Percentiles rank a stretch among this genome's conserved stretches.
Conservation (phyloP, 352 stramenopile genomes). For the Globisporangium sylvaticum region DNA sequence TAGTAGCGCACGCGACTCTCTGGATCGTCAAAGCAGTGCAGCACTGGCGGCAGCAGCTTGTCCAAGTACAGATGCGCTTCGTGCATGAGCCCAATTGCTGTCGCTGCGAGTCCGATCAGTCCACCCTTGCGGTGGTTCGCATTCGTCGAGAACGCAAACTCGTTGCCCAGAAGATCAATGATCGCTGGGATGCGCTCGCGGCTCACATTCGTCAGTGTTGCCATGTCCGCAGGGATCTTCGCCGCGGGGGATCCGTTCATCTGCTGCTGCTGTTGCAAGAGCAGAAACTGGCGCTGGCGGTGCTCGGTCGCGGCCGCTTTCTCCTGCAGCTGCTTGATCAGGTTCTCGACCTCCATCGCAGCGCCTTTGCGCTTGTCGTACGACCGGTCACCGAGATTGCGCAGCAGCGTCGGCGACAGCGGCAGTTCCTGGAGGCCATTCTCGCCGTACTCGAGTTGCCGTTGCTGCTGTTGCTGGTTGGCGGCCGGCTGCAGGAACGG, state of each 20-base stretch:
- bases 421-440: conserved; percentile 44
- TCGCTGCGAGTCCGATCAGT: conserved; percentile 97
- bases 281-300: conserved; percentile 51
- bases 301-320: conserved; percentile 80
- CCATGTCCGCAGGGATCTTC: conserved; percentile 26
- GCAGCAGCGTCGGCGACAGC: conserved; percentile 73
- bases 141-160: conserved; percentile 98
- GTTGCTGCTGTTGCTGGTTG: conserved; percentile 4
- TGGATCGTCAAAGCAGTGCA: conserved; percentile 99
- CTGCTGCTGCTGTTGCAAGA: conserved; percentile 53
- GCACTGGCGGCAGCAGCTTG: conserved; percentile 94
- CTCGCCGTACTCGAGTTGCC: neutral
- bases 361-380: conserved; percentile 99
- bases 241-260: conserved; percentile 23
- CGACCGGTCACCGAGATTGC: conserved; percentile 94
- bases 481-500: conserved; percentile 33
- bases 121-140: conserved; percentile 98
- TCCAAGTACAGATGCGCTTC: conserved; percentile 90
- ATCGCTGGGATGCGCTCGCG: conserved; percentile 90
- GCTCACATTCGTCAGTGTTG: conserved; percentile 40
- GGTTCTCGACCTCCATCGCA: conserved; percentile 97
- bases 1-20: conserved; percentile 98
- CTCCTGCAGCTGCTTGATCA: conserved; percentile 97
- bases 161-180: conserved; percentile 95
- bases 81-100: conserved; percentile 96